Evolutionary conservation across 192 early-diverging fungal genomes (phyloP), one percentile per base, ranked within the genome.

Genomic region (Backusella liffmaniae): DNA sequence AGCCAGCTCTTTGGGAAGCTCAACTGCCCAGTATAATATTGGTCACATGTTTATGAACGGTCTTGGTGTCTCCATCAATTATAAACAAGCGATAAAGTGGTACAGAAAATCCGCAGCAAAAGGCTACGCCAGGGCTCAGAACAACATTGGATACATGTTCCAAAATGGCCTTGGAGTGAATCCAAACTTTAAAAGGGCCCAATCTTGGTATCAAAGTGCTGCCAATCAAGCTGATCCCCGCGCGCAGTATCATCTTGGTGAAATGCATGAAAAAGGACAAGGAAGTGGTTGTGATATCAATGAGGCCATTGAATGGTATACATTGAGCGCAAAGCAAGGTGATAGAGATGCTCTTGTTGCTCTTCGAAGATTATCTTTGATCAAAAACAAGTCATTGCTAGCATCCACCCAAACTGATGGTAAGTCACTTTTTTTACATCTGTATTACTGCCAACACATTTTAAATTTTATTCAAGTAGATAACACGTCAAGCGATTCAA

Each of bases 251-350:
- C 56, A 62, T 62, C 56, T 62, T 29, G 56, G 56, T 29, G 56
- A 62, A 8, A 62, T 62, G 56, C 56, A 62, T 62, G 56, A 62
- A 62, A 62, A 62, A 26, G 56, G 56, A 62, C 56, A 62, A 62
- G 56, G 56, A 29, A 29, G 23, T 29, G 5, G 3, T 26, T 62
- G 23, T 26, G 26, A 62, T 62, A 62, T 62, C 12, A 23, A 62
- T 12, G 56, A 62, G 56, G 56, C 56, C 9, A 23, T 62, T 29
- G 3, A 62, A 62, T 62, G 56, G 56, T 62, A 62, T 29, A 26
- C 23, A 29, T 26, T 62, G 10, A 62, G 56, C 5, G 56, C 56
- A 29, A 62, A 62, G 9, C 56, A 62, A 62, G 56, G 56, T 62
- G 56, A 62, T 62, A 62, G 56, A 29, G 56, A 62, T 29, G 56